These are phyloP conservation scores for Plantago elongata DNA, from an alignment of 257 asterid species.

Conservation along the genomic window DNA sequence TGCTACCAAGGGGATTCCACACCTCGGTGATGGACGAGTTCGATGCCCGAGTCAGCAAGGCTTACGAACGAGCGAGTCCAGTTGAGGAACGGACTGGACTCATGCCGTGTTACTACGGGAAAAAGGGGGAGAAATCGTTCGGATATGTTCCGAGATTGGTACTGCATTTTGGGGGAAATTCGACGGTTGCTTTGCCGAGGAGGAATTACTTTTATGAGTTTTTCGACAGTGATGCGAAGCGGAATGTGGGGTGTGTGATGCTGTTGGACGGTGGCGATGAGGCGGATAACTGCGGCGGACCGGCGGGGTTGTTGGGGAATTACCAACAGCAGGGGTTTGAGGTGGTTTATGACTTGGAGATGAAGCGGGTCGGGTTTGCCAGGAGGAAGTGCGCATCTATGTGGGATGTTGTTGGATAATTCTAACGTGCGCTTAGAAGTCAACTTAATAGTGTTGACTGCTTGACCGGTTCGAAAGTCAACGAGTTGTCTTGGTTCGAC, in stretches of 20 bases:
- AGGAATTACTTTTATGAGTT: constrained; percentile 76
- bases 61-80: constrained; percentile 37
- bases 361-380: constrained; percentile 74
- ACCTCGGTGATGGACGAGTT: constrained; percentile 44
- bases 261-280: constrained; percentile 82
- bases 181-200: constrained; percentile 78
- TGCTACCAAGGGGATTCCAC: constrained; percentile 63
- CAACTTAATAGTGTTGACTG: constrained; percentile 7
- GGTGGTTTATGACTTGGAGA: constrained; percentile 85
- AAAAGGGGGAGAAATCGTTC: constrained; percentile 10
- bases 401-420: constrained; percentile 60
- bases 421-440: constrained; percentile 28
- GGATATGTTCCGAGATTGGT: constrained; percentile 40
- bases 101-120: constrained; percentile 65
- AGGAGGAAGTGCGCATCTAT: constrained; percentile 70
- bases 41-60: constrained; percentile 32
- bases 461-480: constrained; percentile 13
- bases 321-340: constrained; percentile 98
- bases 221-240: constrained; percentile 29
- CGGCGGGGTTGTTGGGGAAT: constrained; percentile 91
- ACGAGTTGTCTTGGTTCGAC: neutral
- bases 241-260: constrained; percentile 77
- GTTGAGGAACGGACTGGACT: constrained; percentile 73
- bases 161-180: constrained; percentile 70
- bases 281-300: constrained; percentile 67